Evolutionary conservation across 805 yeast genomes (phyloP).

Genomic region (Starmerella floris): DNA sequence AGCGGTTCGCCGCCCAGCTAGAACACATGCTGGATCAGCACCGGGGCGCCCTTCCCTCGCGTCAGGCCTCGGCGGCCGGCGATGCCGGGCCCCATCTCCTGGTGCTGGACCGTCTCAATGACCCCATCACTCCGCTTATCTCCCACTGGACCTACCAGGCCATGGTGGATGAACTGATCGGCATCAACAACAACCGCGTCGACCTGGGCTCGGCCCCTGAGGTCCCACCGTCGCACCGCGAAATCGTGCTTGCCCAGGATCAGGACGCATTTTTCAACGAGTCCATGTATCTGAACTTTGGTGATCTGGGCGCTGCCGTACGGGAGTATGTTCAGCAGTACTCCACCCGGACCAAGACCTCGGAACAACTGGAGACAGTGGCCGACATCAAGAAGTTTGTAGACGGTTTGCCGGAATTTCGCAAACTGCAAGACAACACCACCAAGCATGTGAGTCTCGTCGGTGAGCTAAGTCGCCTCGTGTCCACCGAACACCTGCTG

Average conservation of each 20-base stretch:
- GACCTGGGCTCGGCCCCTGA: slow-evolving; percentile 45
- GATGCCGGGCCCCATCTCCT: slow-evolving; percentile 35
- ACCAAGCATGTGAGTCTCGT: slow-evolving; percentile 86
- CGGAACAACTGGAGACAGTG: slow-evolving; percentile 58
- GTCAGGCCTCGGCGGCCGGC: not conserved
- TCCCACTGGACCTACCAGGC: slow-evolving; percentile 98
- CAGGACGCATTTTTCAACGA: slow-evolving; percentile 69
- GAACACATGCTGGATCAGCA: slow-evolving; percentile 48
- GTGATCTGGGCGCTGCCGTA: slow-evolving; percentile 81
- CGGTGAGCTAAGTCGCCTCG: slow-evolving; percentile 67
- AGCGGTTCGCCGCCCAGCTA: slow-evolving; percentile 53
- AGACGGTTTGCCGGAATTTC: slow-evolving; percentile 88
- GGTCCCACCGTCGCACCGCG: slow-evolving; percentile 43
- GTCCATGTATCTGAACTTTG: slow-evolving; percentile 81
- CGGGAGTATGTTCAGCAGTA: slow-evolving; percentile 73
- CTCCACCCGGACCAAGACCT: slow-evolving; percentile 64
- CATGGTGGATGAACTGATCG: slow-evolving; percentile 88
- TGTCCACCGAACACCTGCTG: slow-evolving; percentile 52
- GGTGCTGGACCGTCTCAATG: slow-evolving; percentile 70
- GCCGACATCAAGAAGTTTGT: slow-evolving; percentile 83
- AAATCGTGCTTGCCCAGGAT: slow-evolving; percentile 51
- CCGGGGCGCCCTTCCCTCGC: slow-evolving; percentile 41
- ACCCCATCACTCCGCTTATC: slow-evolving; percentile 84
- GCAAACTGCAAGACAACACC: slow-evolving; percentile 73
- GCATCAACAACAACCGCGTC: slow-evolving; percentile 69